Conservation (phyloP, 148 eudicot genomes). For the Camellia granthamiana region DNA sequence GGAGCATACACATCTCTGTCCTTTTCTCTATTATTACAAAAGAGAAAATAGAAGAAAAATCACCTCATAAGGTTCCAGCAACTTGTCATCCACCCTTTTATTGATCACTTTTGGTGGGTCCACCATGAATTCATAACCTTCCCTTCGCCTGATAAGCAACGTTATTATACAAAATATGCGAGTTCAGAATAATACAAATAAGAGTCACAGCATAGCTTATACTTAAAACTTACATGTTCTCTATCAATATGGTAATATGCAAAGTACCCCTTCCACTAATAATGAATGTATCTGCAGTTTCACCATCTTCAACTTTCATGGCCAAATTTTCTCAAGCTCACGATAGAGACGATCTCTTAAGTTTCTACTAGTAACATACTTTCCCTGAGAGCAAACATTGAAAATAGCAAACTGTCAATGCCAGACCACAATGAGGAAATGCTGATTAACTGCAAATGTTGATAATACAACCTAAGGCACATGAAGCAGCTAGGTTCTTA, state of each 20-base stretch:
- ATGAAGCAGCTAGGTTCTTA: not conserved
- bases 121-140: constrained; percentile 98
- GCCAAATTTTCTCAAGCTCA: constrained; percentile 96
- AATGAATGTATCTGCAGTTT: constrained; percentile 87
- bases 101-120: constrained; percentile 98
- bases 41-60: constrained; percentile 7
- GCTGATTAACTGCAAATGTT: not conserved
- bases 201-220: constrained; percentile 5
- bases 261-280: constrained; percentile 98
- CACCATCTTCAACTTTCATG: constrained; percentile 99
- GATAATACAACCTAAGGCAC: not conserved
- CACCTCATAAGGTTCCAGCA: constrained; percentile 93
- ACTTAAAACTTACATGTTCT: constrained; percentile 72
- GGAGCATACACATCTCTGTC: not conserved
- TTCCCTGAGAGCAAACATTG: constrained; percentile 53
- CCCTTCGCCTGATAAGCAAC: constrained; percentile 70
- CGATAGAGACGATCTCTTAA: constrained; percentile 88
- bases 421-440: constrained; percentile 6
- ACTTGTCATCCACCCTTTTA: constrained; percentile 68
- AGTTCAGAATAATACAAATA: constrained; percentile 4
- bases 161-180: constrained; percentile 3
- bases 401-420: constrained; percentile 10
- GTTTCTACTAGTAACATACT: constrained; percentile 96
- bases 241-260: constrained; percentile 93
- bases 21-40: not conserved